Conservation (phyloP, 139 green algal species). For the Asterochloris sp. region DNA sequence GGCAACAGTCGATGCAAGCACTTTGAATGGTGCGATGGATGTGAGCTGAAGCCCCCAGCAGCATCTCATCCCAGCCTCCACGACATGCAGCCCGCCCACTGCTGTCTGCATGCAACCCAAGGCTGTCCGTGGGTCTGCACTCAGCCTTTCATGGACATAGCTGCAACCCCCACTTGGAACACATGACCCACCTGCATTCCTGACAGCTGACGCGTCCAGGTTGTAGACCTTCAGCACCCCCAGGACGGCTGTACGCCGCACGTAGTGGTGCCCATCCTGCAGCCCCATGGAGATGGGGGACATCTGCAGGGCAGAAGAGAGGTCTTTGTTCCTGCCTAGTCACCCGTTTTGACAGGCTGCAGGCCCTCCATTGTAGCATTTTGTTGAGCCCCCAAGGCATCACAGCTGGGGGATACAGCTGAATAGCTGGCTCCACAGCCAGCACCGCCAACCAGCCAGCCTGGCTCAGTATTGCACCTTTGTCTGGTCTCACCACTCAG, state of each 20-base stretch:
- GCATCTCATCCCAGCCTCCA: too few species aligned
- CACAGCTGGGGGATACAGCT: not conserved
- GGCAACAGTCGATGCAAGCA: too few species aligned
- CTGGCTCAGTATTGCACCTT: too few species aligned
- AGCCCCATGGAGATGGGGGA: slow-evolving; percentile 56
- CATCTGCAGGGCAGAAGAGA: slow-evolving; percentile 32
- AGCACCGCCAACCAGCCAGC: not conserved
- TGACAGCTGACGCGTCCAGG: slow-evolving; percentile 50
- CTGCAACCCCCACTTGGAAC: not conserved
- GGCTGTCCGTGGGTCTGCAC: too few species aligned
- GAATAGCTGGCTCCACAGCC: not conserved
- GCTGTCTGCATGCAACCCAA: too few species aligned
- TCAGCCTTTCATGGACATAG: not conserved
- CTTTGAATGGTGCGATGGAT: too few species aligned
- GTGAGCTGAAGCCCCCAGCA: too few species aligned
- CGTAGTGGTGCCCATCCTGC: slow-evolving; percentile 81
- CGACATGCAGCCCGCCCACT: too few species aligned
- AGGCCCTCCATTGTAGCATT: not conserved
- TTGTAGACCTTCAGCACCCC: slow-evolving; percentile 90
- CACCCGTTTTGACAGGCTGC: not conserved
- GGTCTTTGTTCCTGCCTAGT: too few species aligned
- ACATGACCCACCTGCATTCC: slow-evolving; percentile 32
- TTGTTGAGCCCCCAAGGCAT: not conserved
- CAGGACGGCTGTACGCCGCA: slow-evolving; percentile 85
- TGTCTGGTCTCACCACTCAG: too few species aligned